phyloP scores from a whole-genome alignment of 495 filamentous ascomycete genomes.

The Neurospora sp. region DNA sequence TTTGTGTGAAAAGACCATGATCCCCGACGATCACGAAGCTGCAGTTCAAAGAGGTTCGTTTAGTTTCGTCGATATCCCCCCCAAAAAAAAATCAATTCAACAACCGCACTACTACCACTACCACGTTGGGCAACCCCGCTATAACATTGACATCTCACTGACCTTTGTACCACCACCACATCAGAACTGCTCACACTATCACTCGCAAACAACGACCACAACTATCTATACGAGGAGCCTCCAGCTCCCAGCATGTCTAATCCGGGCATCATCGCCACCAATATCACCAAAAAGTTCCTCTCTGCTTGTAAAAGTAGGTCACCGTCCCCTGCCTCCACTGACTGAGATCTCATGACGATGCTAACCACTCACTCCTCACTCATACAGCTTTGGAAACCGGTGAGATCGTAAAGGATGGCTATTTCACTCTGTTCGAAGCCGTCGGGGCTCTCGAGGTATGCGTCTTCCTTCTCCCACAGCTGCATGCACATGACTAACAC shows the following conservation, averaged over 20 bases:
- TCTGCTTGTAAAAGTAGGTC: conserved; percentile 57
- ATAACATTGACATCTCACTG: not conserved
- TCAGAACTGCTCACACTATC: conserved; percentile 4
- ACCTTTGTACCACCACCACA: conserved; percentile 1
- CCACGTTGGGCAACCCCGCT: not conserved
- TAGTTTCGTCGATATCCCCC: not conserved
- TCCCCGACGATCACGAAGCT: not conserved
- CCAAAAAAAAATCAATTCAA: not conserved
- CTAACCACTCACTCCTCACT: conserved; percentile 3
- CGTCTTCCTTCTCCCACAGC: conserved; percentile 4
- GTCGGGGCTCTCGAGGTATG: conserved; percentile 90
- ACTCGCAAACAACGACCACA: conserved; percentile 6
- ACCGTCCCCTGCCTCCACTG: not conserved
- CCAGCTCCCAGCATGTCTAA: conserved; percentile 29
- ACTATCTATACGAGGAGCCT: not conserved
- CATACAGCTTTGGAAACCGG: conserved; percentile 60
- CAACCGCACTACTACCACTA: not conserved
- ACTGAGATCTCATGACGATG: not conserved
- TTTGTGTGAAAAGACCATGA: not conserved
- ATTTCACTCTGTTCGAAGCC: conserved; percentile 86
- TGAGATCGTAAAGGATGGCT: conserved; percentile 85
- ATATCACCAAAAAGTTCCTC: conserved; percentile 72
- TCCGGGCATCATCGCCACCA: conserved; percentile 46
- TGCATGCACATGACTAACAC: not conserved
- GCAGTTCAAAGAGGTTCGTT: not conserved